Evolutionary conservation across 2,329 filamentous ascomycete species (phyloP).

Genomic region (Sordariomycetes sp.): DNA sequence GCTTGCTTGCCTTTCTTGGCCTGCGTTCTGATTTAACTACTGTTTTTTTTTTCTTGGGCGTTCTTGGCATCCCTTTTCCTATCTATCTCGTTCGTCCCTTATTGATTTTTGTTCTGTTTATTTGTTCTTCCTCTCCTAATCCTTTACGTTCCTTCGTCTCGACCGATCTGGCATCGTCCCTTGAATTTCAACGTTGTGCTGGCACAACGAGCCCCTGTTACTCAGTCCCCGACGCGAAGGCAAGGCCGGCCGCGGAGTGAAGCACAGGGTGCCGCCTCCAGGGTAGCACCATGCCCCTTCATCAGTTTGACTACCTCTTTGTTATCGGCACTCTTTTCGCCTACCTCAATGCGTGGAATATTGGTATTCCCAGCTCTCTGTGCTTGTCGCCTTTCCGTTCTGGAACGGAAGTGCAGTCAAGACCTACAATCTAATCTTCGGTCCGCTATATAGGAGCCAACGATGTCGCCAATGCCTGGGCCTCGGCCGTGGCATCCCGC

Average conservation of each 20-base stretch:
- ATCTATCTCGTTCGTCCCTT: background rate
- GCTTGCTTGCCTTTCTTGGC: background rate
- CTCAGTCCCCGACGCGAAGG: background rate
- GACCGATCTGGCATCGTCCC: background rate
- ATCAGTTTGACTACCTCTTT: constrained; percentile 52
- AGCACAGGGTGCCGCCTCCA: background rate
- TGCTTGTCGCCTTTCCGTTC: constrained; percentile 2
- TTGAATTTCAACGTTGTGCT: background rate
- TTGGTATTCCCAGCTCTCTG: constrained; percentile 26
- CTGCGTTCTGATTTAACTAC: background rate
- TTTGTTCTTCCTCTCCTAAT: background rate
- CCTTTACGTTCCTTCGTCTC: background rate
- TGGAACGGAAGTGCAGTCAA: background rate
- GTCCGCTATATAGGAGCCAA: constrained; percentile 27
- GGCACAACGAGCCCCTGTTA: background rate
- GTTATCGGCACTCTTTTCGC: constrained; percentile 55
- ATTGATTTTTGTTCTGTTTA: background rate
- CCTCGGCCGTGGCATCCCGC: constrained; percentile 61
- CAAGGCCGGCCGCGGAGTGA: background rate
- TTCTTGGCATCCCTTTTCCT: too few species aligned
- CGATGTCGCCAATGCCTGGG: constrained; percentile 70
- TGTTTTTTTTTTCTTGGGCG: too few species aligned
- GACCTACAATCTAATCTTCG: background rate
- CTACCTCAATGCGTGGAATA: constrained; percentile 57
- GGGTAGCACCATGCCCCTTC: constrained; percentile 22